These are phyloP conservation scores for Rubroboletus pulcherrimus DNA, from an alignment of 768 basidiomycete genomes.

Conservation along the genomic window DNA sequence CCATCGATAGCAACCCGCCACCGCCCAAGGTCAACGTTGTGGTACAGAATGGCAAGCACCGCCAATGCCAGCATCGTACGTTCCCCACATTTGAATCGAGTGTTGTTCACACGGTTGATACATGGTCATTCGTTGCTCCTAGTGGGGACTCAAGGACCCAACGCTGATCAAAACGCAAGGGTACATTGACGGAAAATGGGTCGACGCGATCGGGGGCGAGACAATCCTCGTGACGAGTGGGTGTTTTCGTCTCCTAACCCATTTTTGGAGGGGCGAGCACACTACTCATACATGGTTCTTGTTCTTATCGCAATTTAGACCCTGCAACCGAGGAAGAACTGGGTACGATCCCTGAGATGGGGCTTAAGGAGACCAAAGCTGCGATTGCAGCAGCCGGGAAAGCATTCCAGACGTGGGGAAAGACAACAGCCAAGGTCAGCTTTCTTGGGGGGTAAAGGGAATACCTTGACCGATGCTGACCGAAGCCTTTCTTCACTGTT, in stretches of 20 bases:
- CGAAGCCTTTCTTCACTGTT: not conserved
- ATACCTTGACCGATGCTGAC: not conserved
- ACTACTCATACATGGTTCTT: slow-evolving; percentile 1
- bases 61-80: slow-evolving; percentile 29
- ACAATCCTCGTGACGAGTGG: slow-evolving; percentile 75
- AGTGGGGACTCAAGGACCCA: slow-evolving; percentile 79
- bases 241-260: slow-evolving; percentile 19
- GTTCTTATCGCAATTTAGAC: slow-evolving; percentile 44
- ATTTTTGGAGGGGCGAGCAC: not conserved
- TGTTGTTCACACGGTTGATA: not conserved
- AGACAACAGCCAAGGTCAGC: slow-evolving; percentile 79
- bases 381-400: slow-evolving; percentile 80
- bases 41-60: slow-evolving; percentile 57
- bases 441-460: not conserved
- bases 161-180: slow-evolving; percentile 72
- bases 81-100: slow-evolving; percentile 8
- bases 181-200: slow-evolving; percentile 83
- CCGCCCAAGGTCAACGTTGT: slow-evolving; percentile 11
- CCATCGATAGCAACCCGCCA: not conserved
- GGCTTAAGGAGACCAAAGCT: slow-evolving; percentile 71
- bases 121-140: not conserved
- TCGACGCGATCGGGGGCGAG: slow-evolving; percentile 70
- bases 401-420: slow-evolving; percentile 84
- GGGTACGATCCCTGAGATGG: slow-evolving; percentile 89
- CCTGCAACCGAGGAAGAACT: slow-evolving; percentile 83